Percentiles rank a stretch among this genome's conserved stretches.
Conservation (phyloP, 768 basidiomycete species). For the Mrakia frigida region DNA sequence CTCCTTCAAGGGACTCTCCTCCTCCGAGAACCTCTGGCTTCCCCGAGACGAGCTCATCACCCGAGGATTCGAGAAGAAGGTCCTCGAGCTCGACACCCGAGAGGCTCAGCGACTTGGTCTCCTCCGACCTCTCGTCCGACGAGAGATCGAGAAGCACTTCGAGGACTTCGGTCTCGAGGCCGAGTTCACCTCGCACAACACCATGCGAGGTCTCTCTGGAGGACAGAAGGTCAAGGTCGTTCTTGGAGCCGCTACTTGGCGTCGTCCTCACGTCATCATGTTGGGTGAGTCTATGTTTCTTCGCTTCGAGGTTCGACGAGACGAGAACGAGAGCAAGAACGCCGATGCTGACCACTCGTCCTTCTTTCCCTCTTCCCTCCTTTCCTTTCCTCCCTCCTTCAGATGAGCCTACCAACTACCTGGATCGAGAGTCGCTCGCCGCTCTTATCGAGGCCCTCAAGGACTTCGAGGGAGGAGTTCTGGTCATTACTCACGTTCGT, state of each 20-base stretch:
- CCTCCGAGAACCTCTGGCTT: slow-evolving; percentile 97
- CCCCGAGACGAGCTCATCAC: slow-evolving; percentile 94
- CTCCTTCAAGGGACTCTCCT: slow-evolving; percentile 87
- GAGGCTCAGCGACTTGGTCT: slow-evolving; percentile 95
- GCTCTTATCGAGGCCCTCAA: slow-evolving; percentile 98
- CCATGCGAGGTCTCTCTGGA: slow-evolving; percentile 96
- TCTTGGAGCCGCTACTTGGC: slow-evolving; percentile 97
- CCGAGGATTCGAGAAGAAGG: slow-evolving; percentile 99
- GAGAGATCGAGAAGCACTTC: slow-evolving; percentile 99
- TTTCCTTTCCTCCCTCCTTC: not conserved
- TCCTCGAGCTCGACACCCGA: slow-evolving; percentile 92
- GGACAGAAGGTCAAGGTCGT: slow-evolving; percentile 99
- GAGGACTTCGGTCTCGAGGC: slow-evolving; percentile 80
- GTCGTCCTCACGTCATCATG: slow-evolving; percentile 79
- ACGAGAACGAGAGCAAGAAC: not conserved
- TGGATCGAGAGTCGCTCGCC: slow-evolving; percentile 98
- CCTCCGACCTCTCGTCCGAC: slow-evolving; percentile 91
- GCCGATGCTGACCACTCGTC: not conserved
- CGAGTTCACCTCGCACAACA: slow-evolving; percentile 98
- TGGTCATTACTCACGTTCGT: slow-evolving; percentile 89
- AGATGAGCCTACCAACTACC: slow-evolving; percentile 63
- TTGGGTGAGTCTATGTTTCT: slow-evolving; percentile 31
- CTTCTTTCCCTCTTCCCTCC: not conserved
- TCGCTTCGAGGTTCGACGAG: too few relatives aligned
- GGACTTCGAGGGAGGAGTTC: slow-evolving; percentile 96